Conservation (phyloP, 2,329 filamentous ascomycete genomes). For the Ascosphaera apis region DNA sequence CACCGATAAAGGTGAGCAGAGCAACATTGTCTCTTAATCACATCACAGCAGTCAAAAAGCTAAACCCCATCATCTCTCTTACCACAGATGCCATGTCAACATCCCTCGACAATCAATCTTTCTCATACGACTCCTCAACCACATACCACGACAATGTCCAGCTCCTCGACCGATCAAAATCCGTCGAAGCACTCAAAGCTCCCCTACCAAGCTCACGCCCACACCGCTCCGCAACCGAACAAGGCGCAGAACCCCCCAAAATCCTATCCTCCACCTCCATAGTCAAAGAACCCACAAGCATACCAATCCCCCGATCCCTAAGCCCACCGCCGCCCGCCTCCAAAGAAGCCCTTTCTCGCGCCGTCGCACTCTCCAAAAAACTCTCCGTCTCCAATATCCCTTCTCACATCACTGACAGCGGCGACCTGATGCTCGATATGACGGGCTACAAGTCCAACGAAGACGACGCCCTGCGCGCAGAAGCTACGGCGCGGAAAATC, state of each 20-base stretch:
- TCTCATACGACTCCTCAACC: background rate
- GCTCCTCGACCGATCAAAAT: background rate
- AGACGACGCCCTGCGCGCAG: constrained; percentile 72
- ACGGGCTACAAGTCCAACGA: constrained; percentile 88
- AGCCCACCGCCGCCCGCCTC: constrained; percentile 54
- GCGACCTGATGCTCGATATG: constrained; percentile 96
- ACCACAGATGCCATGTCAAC: background rate
- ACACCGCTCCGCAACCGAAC: background rate
- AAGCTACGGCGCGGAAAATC: constrained; percentile 81
- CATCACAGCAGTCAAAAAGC: too few relatives aligned
- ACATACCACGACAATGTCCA: background rate
- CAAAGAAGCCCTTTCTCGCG: constrained; percentile 59
- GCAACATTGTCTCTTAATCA: too few relatives aligned
- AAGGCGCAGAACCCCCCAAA: background rate
- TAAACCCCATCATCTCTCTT: too few relatives aligned
- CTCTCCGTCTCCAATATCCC: constrained; percentile 80
- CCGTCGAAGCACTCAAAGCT: background rate
- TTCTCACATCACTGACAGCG: constrained; percentile 71
- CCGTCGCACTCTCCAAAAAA: constrained; percentile 64
- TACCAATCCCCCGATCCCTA: constrained; percentile 34
- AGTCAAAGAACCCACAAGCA: constrained; percentile 6
- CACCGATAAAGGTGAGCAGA: background rate
- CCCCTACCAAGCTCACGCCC: background rate
- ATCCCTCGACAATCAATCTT: background rate
- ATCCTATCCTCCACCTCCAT: constrained; percentile 1